Base-by-base conservation (phyloP, 1,284 basidiomycete genomes). In the Ustilago curta region DNA sequence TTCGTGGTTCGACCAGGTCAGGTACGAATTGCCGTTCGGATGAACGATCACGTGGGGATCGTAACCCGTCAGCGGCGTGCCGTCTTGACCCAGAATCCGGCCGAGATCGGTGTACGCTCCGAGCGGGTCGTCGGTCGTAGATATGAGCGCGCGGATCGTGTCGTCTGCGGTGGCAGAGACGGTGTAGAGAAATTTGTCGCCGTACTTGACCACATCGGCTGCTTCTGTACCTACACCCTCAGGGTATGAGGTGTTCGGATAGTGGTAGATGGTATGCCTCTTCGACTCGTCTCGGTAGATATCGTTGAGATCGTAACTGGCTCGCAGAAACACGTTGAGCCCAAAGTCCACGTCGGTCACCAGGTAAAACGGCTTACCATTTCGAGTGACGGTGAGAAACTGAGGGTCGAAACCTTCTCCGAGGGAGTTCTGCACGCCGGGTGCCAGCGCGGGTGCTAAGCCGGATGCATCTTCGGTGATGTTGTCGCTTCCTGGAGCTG, bases 11-110 rank as follows among this genome's bases (percentile, higher is more conserved):
- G 67, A 70, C 59, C 64, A 75, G 25, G 64, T 66, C 2, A 75
- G 52, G 50, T 75, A 75, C 27, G 42, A 25, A 35, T 75, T 70
- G 56, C 72, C 72, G 57, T 70, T 70, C 0, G 72, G 72, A 35
- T 75, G 72, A 3, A 67, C 54, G 40, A 70, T 65, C 19, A 75
- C 59, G 47, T 75, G 72, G 29, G 67, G 63, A 40, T 75, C 72
- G 43, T 66, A 75, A 40, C 72, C 72, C 16, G 31, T 44, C 9
- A 70, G 14, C 1, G 67, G 56, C 8, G 18, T 40, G 12, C 72
- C 68, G 40, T 67, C 56, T 32, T 63, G 32, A 7, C 45, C 69
- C 4, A 61, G 40, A 25, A 75, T 59, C 1, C 62, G 47, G 8
- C 72, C 72, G 11, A 70, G 44, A 21, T 70, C 62, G 4, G 48